Percentiles rank a stretch among this genome's conserved stretches.
These are phyloP conservation scores for Coccomyxa subellipsoidea DNA, from an alignment of 163 green algal genomes.

Conservation along the genomic window DNA sequence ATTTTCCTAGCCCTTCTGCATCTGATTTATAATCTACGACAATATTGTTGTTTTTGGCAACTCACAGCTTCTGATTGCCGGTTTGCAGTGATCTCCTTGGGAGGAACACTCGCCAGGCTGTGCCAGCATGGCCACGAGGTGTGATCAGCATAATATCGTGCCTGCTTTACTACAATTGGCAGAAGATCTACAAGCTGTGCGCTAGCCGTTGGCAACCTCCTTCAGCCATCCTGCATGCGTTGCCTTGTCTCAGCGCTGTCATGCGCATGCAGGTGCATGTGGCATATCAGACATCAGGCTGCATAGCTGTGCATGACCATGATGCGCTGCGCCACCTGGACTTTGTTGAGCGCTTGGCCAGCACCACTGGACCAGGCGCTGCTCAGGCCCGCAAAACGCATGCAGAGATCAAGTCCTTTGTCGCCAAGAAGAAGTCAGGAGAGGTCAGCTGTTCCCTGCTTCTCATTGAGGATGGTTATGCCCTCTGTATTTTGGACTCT, in stretches of 20 bases:
- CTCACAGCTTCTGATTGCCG: background rate
- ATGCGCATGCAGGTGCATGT: constrained; percentile 22
- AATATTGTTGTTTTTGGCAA: no score
- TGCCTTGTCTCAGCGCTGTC: background rate
- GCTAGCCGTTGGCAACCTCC: no score
- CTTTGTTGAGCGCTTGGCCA: constrained; percentile 20
- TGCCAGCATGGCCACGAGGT: constrained; percentile 12
- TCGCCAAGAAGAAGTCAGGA: background rate
- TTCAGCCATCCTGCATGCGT: background rate
- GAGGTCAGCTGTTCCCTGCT: background rate
- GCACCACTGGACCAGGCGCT: background rate
- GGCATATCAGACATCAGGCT: constrained; percentile 24
- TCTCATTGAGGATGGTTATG: background rate
- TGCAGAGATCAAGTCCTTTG: constrained; percentile 1
- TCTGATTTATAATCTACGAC: no score
- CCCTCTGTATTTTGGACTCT: no score
- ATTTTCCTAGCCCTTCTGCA: no score
- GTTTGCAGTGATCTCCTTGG: constrained; percentile 21
- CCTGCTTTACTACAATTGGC: no score
- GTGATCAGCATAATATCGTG: background rate
- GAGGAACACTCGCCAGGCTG: constrained; percentile 23
- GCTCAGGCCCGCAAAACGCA: background rate
- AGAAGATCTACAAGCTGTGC: no score
- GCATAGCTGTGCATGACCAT: constrained; percentile 29
- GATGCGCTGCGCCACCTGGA: constrained; percentile 25